These are phyloP conservation scores for Exobasidium rhododendri DNA, from an alignment of 1,284 basidiomycete species.

Conservation along the genomic window DNA sequence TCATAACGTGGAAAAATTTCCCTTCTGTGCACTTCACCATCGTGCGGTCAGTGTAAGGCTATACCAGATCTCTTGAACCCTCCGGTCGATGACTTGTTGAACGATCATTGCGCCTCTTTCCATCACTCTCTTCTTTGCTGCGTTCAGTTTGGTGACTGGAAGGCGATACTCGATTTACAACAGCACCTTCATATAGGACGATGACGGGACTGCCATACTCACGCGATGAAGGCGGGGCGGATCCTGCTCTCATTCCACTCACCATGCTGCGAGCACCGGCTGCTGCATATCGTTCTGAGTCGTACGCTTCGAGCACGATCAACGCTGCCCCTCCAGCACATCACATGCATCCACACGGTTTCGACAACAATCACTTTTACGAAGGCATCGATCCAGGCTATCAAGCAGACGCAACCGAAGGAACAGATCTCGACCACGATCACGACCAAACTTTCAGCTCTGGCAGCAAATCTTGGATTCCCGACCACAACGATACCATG, in stretches of 20 bases:
- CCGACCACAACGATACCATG: slow-evolving; percentile 17
- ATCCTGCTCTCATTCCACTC: slow-evolving; percentile 34
- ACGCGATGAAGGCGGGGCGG: slow-evolving; percentile 17
- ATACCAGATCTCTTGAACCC: no score
- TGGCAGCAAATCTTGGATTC: slow-evolving; percentile 12
- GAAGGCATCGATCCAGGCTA: slow-evolving; percentile 29
- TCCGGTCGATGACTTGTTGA: no score
- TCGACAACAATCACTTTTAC: slow-evolving; percentile 29
- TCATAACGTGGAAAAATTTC: no score
- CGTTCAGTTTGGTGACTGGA: no score
- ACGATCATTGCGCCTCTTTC: no score
- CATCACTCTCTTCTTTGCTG: no score
- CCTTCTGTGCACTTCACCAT: no score
- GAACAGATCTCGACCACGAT: slow-evolving; percentile 19
- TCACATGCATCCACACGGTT: slow-evolving; percentile 28
- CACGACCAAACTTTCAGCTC: not conserved
- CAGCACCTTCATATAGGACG: no score
- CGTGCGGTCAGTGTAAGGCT: no score
- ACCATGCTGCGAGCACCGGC: slow-evolving; percentile 23
- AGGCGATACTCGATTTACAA: no score
- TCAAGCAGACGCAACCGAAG: not conserved
- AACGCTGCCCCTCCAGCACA: slow-evolving; percentile 28
- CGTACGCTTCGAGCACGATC: slow-evolving; percentile 11
- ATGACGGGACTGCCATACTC: slow-evolving; percentile 38
- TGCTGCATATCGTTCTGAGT: slow-evolving; percentile 16